Conservation (phyloP, 1,284 basidiomycete genomes). For the Erythrobasidium hasegawianum region DNA sequence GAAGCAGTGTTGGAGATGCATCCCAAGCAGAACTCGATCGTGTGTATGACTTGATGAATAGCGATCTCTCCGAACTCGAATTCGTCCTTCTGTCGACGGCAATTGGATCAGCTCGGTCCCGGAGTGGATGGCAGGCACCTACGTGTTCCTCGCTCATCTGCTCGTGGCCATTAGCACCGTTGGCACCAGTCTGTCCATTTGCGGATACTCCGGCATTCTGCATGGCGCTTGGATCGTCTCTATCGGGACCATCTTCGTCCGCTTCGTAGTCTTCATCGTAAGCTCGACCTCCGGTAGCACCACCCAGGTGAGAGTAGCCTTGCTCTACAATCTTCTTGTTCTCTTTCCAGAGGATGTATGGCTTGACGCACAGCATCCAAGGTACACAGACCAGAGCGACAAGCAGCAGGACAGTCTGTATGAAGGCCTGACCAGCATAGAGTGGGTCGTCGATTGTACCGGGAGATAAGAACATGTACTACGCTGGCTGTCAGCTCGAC, state of each 20-base stretch:
- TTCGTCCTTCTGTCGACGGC: slow-evolving; percentile 55
- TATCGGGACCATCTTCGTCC: slow-evolving; percentile 47
- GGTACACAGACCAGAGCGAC: slow-evolving; percentile 89
- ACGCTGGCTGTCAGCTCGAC: neutral
- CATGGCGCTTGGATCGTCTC: slow-evolving; percentile 6
- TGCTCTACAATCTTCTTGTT: slow-evolving; percentile 76
- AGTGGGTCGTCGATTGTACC: slow-evolving; percentile 71
- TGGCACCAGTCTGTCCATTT: neutral
- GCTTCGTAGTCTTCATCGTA: slow-evolving; percentile 73
- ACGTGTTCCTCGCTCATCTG: slow-evolving; percentile 40
- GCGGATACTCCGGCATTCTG: slow-evolving; percentile 22
- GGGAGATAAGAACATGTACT: slow-evolving; percentile 81
- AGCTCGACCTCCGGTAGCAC: slow-evolving; percentile 55
- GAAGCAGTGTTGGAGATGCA: slow-evolving; percentile 99
- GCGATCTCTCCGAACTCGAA: slow-evolving; percentile 89
- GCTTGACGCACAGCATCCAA: slow-evolving; percentile 89
- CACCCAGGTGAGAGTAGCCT: slow-evolving; percentile 66
- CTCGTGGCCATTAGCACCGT: slow-evolving; percentile 10
- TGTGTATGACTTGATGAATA: slow-evolving; percentile 88
- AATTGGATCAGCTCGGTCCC: neutral
- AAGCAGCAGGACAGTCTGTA: slow-evolving; percentile 76
- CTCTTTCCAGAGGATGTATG: slow-evolving; percentile 90
- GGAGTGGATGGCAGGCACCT: neutral
- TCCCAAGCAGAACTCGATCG: slow-evolving; percentile 96
- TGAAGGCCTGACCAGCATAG: slow-evolving; percentile 79